A percentile compares a stretch with the other conserved stretches of the same genome.
phyloP scores from a whole-genome alignment of 2,329 filamentous ascomycete genomes.

The Neonectria faginata region DNA sequence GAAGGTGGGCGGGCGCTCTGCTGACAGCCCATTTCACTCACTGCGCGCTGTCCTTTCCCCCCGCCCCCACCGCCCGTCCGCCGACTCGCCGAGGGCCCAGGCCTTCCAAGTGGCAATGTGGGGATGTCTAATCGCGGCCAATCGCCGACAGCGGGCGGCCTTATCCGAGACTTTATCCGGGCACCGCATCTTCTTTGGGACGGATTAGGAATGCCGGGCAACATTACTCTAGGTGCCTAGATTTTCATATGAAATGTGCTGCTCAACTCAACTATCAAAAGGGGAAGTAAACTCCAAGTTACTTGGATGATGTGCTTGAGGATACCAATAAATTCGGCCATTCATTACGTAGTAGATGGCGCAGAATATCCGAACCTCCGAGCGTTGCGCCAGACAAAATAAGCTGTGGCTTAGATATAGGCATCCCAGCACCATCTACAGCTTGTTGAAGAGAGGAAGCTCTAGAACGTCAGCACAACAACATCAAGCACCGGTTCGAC shows the following conservation, averaged over 20 bases:
- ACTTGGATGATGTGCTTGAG: background rate
- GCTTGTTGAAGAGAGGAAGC: constrained; percentile 3
- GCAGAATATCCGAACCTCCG: background rate
- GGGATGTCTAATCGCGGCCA: background rate
- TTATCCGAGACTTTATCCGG: background rate
- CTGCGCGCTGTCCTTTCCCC: background rate
- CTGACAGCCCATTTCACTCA: no score
- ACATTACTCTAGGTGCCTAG: background rate
- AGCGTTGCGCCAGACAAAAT: constrained; percentile 1
- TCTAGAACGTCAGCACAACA: background rate
- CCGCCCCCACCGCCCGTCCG: background rate
- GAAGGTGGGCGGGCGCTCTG: no score
- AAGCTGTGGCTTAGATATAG: background rate
- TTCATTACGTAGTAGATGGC: background rate
- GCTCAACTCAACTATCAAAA: background rate
- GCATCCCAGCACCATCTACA: background rate
- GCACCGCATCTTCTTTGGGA: background rate
- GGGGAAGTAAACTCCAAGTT: background rate
- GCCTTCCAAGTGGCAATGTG: constrained; percentile 5
- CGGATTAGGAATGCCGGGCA: background rate
- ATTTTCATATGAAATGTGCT: background rate
- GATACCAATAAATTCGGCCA: background rate
- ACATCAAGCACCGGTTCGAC: background rate
- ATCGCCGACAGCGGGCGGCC: background rate
- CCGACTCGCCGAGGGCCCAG: constrained; percentile 8